Percentiles rank a stretch among this genome's conserved stretches.
Conservation (phyloP, 257 asterid species). For the Solanum corneliomulleri region DNA sequence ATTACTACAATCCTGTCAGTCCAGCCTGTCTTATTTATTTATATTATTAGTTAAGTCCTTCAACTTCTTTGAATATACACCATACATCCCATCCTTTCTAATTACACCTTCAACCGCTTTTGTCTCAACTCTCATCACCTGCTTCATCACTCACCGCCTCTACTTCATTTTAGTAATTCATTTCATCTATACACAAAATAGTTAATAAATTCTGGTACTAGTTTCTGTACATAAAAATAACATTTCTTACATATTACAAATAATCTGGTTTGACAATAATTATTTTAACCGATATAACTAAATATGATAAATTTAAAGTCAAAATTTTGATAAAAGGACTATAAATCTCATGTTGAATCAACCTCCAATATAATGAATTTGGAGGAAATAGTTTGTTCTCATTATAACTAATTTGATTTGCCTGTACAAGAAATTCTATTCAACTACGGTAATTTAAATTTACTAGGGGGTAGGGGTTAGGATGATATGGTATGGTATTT, state of each 20-base stretch:
- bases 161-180: neutral
- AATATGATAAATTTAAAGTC: neutral
- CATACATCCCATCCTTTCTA: neutral
- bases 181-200: neutral
- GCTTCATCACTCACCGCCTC: neutral
- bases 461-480: neutral
- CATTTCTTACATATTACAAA: too few relatives aligned
- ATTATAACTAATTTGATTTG: neutral
- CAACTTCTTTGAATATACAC: neutral
- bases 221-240: neutral
- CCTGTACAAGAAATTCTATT: neutral
- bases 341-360: too few relatives aligned
- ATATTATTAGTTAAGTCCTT: neutral
- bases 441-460: neutral
- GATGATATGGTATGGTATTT: too few relatives aligned
- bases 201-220: neutral
- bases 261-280: neutral
- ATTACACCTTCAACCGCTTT: neutral
- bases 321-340: too few relatives aligned
- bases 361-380: neutral
- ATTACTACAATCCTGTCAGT: slow-evolving; percentile 52
- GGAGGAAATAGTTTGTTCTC: neutral
- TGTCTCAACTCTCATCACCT: slow-evolving; percentile 9
- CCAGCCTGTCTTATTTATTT: slow-evolving; percentile 54
- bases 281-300: neutral